A percentile compares a stretch with the other conserved stretches of the same genome.
Evolutionary conservation across 257 asterid species (phyloP).

Genomic region (Verbascum thapsus): DNA sequence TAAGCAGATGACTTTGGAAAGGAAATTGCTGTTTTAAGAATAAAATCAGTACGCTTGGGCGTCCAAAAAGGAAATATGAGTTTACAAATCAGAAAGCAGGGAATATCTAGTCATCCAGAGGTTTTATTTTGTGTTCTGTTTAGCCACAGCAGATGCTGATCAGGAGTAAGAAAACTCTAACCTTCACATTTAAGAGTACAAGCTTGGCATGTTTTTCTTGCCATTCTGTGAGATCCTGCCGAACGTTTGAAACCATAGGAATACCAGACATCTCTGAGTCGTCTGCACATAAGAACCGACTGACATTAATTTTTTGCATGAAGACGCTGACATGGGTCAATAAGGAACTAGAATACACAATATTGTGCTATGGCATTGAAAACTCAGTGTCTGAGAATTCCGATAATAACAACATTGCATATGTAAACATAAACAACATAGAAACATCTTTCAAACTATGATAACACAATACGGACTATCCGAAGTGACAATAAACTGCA

Average conservation of each 20-base stretch:
- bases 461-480: too few relatives aligned
- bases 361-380: slow-evolving; percentile 17
- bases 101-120: background rate
- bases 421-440: background rate
- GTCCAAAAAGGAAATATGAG: background rate
- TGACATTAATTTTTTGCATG: slow-evolving; percentile 27
- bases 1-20: background rate
- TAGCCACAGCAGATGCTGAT: background rate
- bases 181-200: slow-evolving; percentile 86
- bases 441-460: too few relatives aligned
- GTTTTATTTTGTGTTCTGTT: background rate
- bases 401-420: slow-evolving; percentile 20
- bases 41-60: background rate
- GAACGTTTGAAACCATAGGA: slow-evolving; percentile 80
- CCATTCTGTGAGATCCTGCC: slow-evolving; percentile 93
- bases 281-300: slow-evolving; percentile 52
- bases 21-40: too few relatives aligned
- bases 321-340: slow-evolving; percentile 14
- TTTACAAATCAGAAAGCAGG: background rate
- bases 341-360: slow-evolving; percentile 7
- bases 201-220: slow-evolving; percentile 92
- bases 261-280: slow-evolving; percentile 71
- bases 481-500: too few relatives aligned
- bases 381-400: background rate
- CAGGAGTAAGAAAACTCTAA: slow-evolving; percentile 32